Evolutionary conservation across 495 filamentous ascomycete genomes (phyloP), one percentile per base, ranked within the genome.

Genomic region (Jackrogersella multiformis): DNA sequence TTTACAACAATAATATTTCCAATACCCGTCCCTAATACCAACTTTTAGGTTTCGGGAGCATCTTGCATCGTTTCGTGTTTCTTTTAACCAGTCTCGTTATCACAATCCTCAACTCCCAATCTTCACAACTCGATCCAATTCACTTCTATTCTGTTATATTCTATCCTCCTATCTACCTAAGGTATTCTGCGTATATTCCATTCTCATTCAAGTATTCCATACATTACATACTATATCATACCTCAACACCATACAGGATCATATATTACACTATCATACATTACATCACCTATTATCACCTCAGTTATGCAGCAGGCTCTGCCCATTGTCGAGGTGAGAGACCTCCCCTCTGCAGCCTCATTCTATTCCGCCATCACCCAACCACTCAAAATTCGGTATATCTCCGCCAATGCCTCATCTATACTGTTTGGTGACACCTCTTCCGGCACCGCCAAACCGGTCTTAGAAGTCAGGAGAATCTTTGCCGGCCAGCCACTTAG

Each of bases 331-430:
- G 78, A 84, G 69, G 92, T 94, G 70, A 88, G 86, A 44, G 87
- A 94, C 73, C 88, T 95, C 36, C 87, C 92, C 6, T 88, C 87
- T 16, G 89, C 91, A 6, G 88, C 87, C 41, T 94, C 90, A 1
- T 94, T 94, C 80, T 96, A 91, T 76, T 85, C 93, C 4, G 84
- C 89, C 61, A 84, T 92, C 68, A 80, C 89, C 44, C 88, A 90
- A 62, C 90, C 92, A 0, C 80, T 96, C 16, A 90, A 90, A 18
- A 88, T 95, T 57, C 84, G 84, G 49, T 96, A 86, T 74, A 83
- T 93, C 16, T 77, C 76, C 13, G 71, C 65, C 62, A 71, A 49
- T 41, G 32, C 73, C 6, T 72, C 74, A 9, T 76, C 77, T 15
- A 68, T 76, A 60, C 64, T 73, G 18, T 75, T 71, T 21, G 74